Conservation (phyloP, 306 rosid species). For the Betula pendula region DNA sequence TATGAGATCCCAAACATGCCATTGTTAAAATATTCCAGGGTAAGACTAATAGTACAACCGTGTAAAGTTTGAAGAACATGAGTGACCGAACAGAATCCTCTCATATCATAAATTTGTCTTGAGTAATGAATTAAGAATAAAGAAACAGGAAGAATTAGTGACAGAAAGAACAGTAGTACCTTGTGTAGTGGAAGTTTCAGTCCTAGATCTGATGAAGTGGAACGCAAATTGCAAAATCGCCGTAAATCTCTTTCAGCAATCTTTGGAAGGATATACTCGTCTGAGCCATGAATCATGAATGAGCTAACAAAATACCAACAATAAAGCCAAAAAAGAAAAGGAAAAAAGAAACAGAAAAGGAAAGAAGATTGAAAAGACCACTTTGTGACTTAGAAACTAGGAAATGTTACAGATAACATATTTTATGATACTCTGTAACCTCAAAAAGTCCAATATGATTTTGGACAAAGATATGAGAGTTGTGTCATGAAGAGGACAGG, state of each 20-base stretch:
- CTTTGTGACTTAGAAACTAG: not conserved
- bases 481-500: not conserved
- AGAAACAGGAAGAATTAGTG: slow-evolving; percentile 10
- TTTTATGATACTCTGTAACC: not conserved
- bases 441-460: not conserved
- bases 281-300: slow-evolving; percentile 43
- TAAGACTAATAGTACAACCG: not conserved
- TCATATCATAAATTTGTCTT: not conserved
- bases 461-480: not conserved
- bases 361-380: not conserved
- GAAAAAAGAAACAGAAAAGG: not conserved
- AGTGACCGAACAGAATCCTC: not conserved
- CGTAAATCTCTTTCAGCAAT: slow-evolving; percentile 78
- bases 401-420: not conserved
- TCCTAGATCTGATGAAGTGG: slow-evolving; percentile 55
- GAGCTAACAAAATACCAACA: slow-evolving; percentile 5
- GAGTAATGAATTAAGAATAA: not conserved
- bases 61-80: not conserved
- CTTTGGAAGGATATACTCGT: slow-evolving; percentile 77
- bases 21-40: not conserved
- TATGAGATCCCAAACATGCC: not conserved
- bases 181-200: slow-evolving; percentile 56
- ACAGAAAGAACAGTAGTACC: slow-evolving; percentile 39
- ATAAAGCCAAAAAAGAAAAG: not conserved
- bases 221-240: slow-evolving; percentile 63